Percentiles rank a stretch among this genome's conserved stretches.
Conservation (phyloP, 1,284 basidiomycete genomes). For the Apiotrichum laibachii region DNA sequence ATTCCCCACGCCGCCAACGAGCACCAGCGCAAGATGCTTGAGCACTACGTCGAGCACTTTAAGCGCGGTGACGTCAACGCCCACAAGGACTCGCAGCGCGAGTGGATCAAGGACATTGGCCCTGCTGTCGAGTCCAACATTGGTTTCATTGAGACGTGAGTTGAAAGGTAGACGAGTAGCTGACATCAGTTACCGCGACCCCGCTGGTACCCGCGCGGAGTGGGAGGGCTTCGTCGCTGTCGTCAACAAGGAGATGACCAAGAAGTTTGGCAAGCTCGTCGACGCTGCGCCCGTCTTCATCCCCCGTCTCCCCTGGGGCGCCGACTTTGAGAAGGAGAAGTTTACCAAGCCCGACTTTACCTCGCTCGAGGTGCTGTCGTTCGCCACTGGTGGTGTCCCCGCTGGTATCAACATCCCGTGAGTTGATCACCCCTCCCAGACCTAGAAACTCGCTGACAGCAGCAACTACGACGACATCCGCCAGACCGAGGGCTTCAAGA, state of each 20-base stretch:
- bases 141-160: constrained; percentile 57
- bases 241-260: constrained; percentile 75
- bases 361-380: constrained; percentile 45
- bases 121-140: constrained; percentile 64
- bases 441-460: background rate
- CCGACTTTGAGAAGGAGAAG: constrained; percentile 63
- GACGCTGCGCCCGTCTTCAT: constrained; percentile 70
- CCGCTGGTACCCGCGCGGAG: constrained; percentile 60
- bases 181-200: constrained; percentile 54
- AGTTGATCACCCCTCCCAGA: background rate
- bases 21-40: constrained; percentile 68
- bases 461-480: constrained; percentile 19
- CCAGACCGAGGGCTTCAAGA: constrained; percentile 22
- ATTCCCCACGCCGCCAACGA: constrained; percentile 69
- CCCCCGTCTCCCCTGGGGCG: constrained; percentile 76
- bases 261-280: constrained; percentile 74
- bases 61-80: constrained; percentile 70
- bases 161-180: background rate
- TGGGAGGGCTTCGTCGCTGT: constrained; percentile 89
- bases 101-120: constrained; percentile 81
- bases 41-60: constrained; percentile 75
- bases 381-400: constrained; percentile 20
- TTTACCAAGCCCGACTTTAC: constrained; percentile 83
- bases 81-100: constrained; percentile 69
- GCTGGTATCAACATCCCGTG: constrained; percentile 15